Conservation (phyloP, 768 basidiomycete species). For the Pleurotus pulmonarius region DNA sequence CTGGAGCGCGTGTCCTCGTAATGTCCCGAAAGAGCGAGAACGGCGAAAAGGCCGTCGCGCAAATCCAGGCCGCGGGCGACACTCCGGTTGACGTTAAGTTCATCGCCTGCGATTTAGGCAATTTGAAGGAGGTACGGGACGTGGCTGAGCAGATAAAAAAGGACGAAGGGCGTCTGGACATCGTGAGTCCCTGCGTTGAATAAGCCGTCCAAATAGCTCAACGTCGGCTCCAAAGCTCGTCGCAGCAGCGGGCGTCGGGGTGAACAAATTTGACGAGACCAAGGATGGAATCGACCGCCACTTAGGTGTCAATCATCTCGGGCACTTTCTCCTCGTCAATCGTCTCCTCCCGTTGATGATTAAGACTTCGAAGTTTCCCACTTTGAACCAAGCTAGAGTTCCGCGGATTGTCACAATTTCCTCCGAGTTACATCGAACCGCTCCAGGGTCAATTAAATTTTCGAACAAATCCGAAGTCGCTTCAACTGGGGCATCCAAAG, state of each 20-base stretch:
- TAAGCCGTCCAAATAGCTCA: neutral
- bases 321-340: constrained; percentile 2
- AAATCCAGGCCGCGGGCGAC: constrained; percentile 25
- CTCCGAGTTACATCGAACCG: constrained; percentile 1
- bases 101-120: constrained; percentile 15
- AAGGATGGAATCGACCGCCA: constrained; percentile 1
- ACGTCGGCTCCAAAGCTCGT: neutral
- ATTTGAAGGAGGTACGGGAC: constrained; percentile 8
- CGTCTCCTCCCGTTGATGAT: neutral
- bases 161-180: constrained; percentile 9
- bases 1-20: constrained; percentile 43
- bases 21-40: constrained; percentile 30
- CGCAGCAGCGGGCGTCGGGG: neutral
- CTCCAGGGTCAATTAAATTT: neutral
- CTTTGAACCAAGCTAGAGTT: neutral
- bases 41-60: constrained; percentile 32
- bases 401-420: neutral
- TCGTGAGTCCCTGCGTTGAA: neutral
- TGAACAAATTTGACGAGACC: constrained; percentile 1
- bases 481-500: neutral
- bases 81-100: constrained; percentile 26
- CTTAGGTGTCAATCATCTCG: constrained; percentile 2
- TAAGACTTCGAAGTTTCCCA: neutral
- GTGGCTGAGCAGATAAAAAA: constrained; percentile 5
- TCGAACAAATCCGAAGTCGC: neutral